A percentile compares a stretch with the other conserved stretches of the same genome.
Evolutionary conservation across 768 basidiomycete genomes (phyloP).

Genomic region (Lentinula detonsa): DNA sequence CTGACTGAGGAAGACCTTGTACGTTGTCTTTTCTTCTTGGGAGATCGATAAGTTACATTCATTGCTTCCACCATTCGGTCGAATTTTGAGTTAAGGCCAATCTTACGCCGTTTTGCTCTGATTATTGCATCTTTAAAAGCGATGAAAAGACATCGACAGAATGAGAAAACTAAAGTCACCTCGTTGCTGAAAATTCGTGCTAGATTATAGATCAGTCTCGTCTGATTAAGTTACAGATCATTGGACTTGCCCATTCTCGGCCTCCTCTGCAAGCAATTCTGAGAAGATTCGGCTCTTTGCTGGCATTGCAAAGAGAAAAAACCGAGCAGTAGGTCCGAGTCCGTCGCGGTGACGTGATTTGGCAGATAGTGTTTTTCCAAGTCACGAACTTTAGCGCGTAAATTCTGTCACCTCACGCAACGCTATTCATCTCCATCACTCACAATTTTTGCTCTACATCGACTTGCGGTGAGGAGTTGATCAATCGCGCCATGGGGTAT

Average conservation of each 20-base stretch:
- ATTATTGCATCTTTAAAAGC: not conserved
- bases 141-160: not conserved
- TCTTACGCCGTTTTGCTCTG: constrained; percentile 41
- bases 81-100: constrained; percentile 51
- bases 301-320: not conserved
- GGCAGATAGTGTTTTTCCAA: not conserved
- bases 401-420: not conserved
- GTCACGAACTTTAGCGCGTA: not conserved
- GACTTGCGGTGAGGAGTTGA: not conserved
- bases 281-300: constrained; percentile 3
- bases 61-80: constrained; percentile 65
- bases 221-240: not conserved
- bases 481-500: not conserved
- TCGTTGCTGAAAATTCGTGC: not conserved
- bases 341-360: not conserved
- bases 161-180: not conserved
- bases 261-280: constrained; percentile 5
- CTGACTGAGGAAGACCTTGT: constrained; percentile 39
- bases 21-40: constrained; percentile 18
- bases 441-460: not conserved
- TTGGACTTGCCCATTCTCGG: not conserved
- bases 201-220: not conserved
- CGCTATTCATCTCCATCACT: not conserved
- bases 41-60: constrained; percentile 28
- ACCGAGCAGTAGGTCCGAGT: not conserved